These are phyloP conservation scores for Ottelia alismoides DNA, from an alignment of 106 monocot genomes.

Conservation along the genomic window DNA sequence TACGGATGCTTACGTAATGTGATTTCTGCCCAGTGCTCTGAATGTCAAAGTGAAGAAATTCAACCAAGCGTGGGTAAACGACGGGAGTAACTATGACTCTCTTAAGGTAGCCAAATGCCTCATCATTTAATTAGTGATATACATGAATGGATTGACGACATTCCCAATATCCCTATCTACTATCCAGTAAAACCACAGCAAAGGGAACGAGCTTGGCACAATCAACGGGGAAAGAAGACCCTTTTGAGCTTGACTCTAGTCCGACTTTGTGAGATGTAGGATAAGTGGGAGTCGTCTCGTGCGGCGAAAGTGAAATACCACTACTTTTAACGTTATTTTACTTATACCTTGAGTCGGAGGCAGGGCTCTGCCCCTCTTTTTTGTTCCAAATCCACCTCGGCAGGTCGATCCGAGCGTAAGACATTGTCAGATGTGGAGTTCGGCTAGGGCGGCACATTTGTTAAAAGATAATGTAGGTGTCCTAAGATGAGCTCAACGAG, in stretches of 20 bases:
- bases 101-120: slow-evolving; percentile 91
- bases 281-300: no score
- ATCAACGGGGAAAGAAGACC: slow-evolving; percentile 13
- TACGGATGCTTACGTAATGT: slow-evolving; percentile 56
- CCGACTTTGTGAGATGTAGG: slow-evolving; percentile 16
- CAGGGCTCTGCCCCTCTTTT: no score
- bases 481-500: no score
- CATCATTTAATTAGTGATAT: slow-evolving; percentile 62
- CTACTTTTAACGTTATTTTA: no score
- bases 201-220: slow-evolving; percentile 24
- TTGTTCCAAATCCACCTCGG: no score
- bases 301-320: no score
- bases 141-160: slow-evolving; percentile 58
- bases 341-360: no score
- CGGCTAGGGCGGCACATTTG: no score
- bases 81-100: slow-evolving; percentile 85
- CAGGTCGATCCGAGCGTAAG: no score
- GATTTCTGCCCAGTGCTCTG: slow-evolving; percentile 73
- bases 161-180: slow-evolving; percentile 53
- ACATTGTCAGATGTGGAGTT: no score
- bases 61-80: slow-evolving; percentile 76
- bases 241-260: slow-evolving; percentile 16
- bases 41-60: slow-evolving; percentile 84
- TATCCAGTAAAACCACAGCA: slow-evolving; percentile 64
- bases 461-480: no score